Evolutionary conservation across 192 early-diverging fungal species (phyloP), one percentile per base, ranked within the genome.

Genomic region (Jimgerdemannia lactiflua): DNA sequence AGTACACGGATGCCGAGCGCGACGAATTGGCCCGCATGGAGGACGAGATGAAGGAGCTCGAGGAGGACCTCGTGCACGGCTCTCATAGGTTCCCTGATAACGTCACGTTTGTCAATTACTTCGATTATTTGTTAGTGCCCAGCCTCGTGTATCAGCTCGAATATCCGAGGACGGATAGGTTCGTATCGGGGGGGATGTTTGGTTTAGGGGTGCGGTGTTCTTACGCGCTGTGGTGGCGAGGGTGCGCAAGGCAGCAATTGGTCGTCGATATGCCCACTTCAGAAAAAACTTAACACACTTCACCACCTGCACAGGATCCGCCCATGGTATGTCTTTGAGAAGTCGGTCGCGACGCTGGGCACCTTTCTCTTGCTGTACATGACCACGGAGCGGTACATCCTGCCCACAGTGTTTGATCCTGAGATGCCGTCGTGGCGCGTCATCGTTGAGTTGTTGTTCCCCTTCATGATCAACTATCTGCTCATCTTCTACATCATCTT

Each of bases 401-500:
- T 93, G 41, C 97, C 97, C 7, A 89, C 91, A 41, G 78, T 99
- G 4, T 87, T 87, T 40, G 86, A 90, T 75, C 86, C 90, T 17
- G 84, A 86, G 44, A 85, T 86, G 42, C 85, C 93, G 41, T 79
- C 82, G 3, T 17, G 75, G 7, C 75, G 89, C 10, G 89, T 85
- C 14, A 84, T 97, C 67, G 49, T 93, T 41, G 83, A 92, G 67
- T 85, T 99, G 65, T 79, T 96, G 77, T 87, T 95, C 49, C 96
- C 97, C 39, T 96, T 97, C 75, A 95, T 96, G 89, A 87, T 95
- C 39, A 91, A 92, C 81, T 99, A 95, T 84, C 79, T 98, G 41
- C 83, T 99, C 66, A 88, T 97, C 64, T 99, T 99, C 75, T 96
- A 93, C 77, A 94, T 98, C 79, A 96, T 96, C 41, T 99, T 99